phyloP scores from a whole-genome alignment of 768 basidiomycete species.

The Boletus tomentosulus region DNA sequence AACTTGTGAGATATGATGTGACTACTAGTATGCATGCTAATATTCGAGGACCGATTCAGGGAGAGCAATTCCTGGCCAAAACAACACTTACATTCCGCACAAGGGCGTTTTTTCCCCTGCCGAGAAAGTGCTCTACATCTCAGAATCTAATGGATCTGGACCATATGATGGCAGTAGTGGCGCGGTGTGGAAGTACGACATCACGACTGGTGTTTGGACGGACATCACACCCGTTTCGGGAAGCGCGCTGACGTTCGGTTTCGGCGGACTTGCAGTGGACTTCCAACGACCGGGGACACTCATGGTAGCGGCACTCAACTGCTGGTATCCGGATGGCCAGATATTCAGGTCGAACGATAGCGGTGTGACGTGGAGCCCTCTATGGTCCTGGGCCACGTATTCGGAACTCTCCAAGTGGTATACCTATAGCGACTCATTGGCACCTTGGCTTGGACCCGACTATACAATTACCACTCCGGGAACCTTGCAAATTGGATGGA shows the following conservation, averaged over 20 bases:
- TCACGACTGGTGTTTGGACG: slow-evolving; percentile 51
- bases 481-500: slow-evolving; percentile 59
- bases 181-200: slow-evolving; percentile 48
- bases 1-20: slow-evolving; percentile 3
- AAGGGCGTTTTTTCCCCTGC: slow-evolving; percentile 60
- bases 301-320: slow-evolving; percentile 65
- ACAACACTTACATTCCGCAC: slow-evolving; percentile 56
- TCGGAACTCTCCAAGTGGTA: slow-evolving; percentile 46
- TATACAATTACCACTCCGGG: slow-evolving; percentile 42
- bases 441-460: slow-evolving; percentile 57
- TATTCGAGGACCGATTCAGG: slow-evolving; percentile 31
- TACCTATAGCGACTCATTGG: slow-evolving; percentile 48
- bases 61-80: slow-evolving; percentile 54
- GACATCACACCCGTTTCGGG: slow-evolving; percentile 61
- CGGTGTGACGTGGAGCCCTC: slow-evolving; percentile 53
- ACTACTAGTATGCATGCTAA: neutral
- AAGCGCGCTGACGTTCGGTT: slow-evolving; percentile 57
- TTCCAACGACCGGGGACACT: slow-evolving; percentile 56
- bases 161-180: slow-evolving; percentile 59
- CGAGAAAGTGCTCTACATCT: slow-evolving; percentile 55
- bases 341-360: slow-evolving; percentile 59
- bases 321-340: slow-evolving; percentile 59
- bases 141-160: slow-evolving; percentile 59
- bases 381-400: slow-evolving; percentile 54
- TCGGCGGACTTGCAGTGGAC: slow-evolving; percentile 60